These are phyloP conservation scores for Lodderomyces oxycetoniae DNA, from an alignment of 1,139 yeast genomes.

Conservation along the genomic window DNA sequence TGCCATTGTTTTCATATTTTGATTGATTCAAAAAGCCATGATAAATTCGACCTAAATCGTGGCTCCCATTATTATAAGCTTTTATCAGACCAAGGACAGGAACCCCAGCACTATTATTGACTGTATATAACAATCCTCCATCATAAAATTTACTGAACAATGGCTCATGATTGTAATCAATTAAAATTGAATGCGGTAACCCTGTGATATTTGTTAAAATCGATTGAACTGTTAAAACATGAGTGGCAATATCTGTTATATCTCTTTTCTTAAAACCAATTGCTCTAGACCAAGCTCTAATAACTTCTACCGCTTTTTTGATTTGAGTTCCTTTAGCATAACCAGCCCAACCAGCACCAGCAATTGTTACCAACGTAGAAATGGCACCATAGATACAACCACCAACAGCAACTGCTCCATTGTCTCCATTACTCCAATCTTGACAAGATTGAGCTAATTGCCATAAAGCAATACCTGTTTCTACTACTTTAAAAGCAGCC, in stretches of 20 bases:
- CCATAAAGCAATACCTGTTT: background rate
- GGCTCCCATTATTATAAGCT: too few species aligned
- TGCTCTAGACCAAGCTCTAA: background rate
- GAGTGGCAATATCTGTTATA: conserved; percentile 10
- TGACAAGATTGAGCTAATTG: background rate
- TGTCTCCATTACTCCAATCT: background rate
- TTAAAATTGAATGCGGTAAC: too few species aligned
- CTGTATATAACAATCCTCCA: too few species aligned
- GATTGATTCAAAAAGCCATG: too few species aligned
- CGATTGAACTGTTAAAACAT: too few species aligned
- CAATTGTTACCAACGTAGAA: background rate
- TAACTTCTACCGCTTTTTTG: background rate
- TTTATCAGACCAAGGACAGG: too few species aligned
- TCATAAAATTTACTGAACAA: too few species aligned
- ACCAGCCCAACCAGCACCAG: background rate
- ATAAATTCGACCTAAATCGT: too few species aligned
- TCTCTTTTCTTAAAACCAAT: background rate
- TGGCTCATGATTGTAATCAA: too few species aligned
- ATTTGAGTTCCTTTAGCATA: background rate
- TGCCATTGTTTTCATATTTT: too few species aligned
- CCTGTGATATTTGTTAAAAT: too few species aligned
- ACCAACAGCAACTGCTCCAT: background rate
- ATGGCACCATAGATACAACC: background rate
- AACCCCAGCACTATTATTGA: too few species aligned
- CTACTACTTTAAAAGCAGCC: background rate